Conservation (phyloP, 2,329 filamentous ascomycete genomes). For the Cyclaneusma minus region DNA sequence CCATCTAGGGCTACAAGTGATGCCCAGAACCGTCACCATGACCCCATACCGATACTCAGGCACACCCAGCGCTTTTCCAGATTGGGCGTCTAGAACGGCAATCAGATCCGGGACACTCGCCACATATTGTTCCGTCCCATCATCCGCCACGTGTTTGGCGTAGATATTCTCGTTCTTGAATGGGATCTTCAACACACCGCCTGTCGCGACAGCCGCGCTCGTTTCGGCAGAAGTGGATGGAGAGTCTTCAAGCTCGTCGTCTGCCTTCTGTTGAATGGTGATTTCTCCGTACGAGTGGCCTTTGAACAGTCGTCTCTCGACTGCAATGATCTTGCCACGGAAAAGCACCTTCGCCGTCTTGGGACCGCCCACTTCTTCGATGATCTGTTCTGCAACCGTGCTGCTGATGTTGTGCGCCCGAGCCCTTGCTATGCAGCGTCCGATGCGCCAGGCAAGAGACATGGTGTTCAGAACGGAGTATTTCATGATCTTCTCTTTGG, state of each 20-base stretch:
- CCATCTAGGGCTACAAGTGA: slow-evolving; percentile 38
- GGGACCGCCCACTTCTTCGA: slow-evolving; percentile 39
- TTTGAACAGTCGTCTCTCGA: slow-evolving; percentile 37
- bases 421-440: slow-evolving; percentile 36
- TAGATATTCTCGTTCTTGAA: slow-evolving; percentile 64
- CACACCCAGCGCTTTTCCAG: slow-evolving; percentile 32
- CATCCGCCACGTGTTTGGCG: slow-evolving; percentile 19
- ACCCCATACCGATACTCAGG: slow-evolving; percentile 39
- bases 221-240: slow-evolving; percentile 4
- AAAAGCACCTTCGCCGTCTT: slow-evolving; percentile 40
- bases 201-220: slow-evolving; percentile 16
- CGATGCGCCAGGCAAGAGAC: slow-evolving; percentile 33
- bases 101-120: slow-evolving; percentile 34
- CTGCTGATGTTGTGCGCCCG: slow-evolving; percentile 32
- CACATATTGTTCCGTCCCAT: slow-evolving; percentile 17
- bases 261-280: slow-evolving; percentile 31
- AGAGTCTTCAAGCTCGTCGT: slow-evolving; percentile 21
- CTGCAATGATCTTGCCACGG: slow-evolving; percentile 46
- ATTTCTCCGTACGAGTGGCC: slow-evolving; percentile 46
- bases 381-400: slow-evolving; percentile 39
- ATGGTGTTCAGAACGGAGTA: slow-evolving; percentile 24
- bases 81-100: slow-evolving; percentile 28
- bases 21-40: slow-evolving; percentile 34
- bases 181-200: slow-evolving; percentile 42
- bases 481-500: slow-evolving; percentile 19